Evolutionary conservation across 179 eudicot species (phyloP).

Genomic region (Monotropa hypopitys): DNA sequence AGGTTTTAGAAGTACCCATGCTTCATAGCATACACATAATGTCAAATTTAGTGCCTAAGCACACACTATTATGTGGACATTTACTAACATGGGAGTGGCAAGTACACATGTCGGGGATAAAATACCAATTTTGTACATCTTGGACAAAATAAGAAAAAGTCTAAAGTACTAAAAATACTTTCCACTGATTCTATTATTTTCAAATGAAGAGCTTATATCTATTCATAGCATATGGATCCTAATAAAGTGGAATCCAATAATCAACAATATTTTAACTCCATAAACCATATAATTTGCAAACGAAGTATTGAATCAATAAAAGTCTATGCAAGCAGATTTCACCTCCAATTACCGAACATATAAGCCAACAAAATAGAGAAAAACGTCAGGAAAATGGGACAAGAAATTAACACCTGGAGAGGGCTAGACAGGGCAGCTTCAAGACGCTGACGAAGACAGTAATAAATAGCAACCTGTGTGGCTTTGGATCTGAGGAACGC

Average conservation of each 20-base stretch:
- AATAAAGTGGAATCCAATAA: background rate
- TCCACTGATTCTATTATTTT: background rate
- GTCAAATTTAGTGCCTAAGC: background rate
- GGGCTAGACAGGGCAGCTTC: slow-evolving; percentile 53
- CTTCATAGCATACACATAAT: background rate
- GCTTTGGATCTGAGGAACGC: slow-evolving; percentile 66
- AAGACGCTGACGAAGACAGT: slow-evolving; percentile 72
- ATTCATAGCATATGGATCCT: background rate
- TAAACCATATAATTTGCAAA: background rate
- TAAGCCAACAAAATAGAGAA: background rate
- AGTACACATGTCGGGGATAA: background rate
- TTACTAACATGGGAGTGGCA: background rate
- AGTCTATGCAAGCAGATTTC: background rate
- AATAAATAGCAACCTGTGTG: slow-evolving; percentile 65
- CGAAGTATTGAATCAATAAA: background rate
- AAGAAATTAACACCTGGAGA: slow-evolving; percentile 46
- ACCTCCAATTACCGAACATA: background rate
- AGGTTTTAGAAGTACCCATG: too few relatives aligned
- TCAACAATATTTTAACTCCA: background rate
- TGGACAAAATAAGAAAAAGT: background rate
- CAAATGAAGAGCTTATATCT: background rate
- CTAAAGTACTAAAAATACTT: background rate
- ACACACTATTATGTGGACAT: background rate
- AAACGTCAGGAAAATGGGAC: background rate
- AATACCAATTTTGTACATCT: background rate